Evolutionary conservation across 768 basidiomycete genomes (phyloP).

Genomic region (Phlebiopsis gigantea): DNA sequence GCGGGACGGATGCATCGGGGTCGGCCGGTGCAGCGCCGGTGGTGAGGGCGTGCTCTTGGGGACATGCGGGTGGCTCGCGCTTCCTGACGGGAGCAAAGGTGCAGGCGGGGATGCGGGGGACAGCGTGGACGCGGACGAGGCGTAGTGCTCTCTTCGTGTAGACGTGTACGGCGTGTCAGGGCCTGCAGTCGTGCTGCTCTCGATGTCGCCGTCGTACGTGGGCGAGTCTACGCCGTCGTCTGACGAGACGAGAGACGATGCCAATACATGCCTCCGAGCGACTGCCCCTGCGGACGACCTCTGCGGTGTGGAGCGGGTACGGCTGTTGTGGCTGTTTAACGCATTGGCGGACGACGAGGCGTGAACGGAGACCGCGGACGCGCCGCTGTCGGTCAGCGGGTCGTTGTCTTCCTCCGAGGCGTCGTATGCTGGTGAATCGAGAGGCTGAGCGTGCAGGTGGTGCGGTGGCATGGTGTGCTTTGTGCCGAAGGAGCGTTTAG

Average conservation of each 20-base stretch:
- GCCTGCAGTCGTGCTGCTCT: slow-evolving; percentile 65
- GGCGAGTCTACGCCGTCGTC: slow-evolving; percentile 81
- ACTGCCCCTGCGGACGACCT: slow-evolving; percentile 1
- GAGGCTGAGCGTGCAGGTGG: neutral
- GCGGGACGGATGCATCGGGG: slow-evolving; percentile 8
- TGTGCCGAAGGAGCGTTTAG: slow-evolving; percentile 7
- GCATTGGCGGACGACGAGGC: slow-evolving; percentile 21
- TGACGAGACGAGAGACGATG: slow-evolving; percentile 38
- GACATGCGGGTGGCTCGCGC: neutral
- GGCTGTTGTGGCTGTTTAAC: slow-evolving; percentile 17
- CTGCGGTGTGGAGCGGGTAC: slow-evolving; percentile 19
- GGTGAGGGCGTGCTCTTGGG: slow-evolving; percentile 2
- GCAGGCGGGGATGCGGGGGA: slow-evolving; percentile 27
- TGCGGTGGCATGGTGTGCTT: neutral
- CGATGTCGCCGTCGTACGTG: slow-evolving; percentile 88
- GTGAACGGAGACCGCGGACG: slow-evolving; percentile 41
- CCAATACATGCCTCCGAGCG: slow-evolving; percentile 12
- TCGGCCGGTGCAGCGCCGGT: slow-evolving; percentile 5
- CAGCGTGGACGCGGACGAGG: slow-evolving; percentile 50
- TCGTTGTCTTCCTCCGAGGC: slow-evolving; percentile 89
- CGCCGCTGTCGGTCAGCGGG: slow-evolving; percentile 71
- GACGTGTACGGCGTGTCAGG: slow-evolving; percentile 29
- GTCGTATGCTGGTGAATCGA: slow-evolving; percentile 24
- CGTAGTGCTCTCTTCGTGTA: slow-evolving; percentile 18
- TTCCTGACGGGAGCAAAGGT: neutral